Evolutionary conservation across 768 basidiomycete genomes (phyloP).

Genomic region (Boletus fagicola): DNA sequence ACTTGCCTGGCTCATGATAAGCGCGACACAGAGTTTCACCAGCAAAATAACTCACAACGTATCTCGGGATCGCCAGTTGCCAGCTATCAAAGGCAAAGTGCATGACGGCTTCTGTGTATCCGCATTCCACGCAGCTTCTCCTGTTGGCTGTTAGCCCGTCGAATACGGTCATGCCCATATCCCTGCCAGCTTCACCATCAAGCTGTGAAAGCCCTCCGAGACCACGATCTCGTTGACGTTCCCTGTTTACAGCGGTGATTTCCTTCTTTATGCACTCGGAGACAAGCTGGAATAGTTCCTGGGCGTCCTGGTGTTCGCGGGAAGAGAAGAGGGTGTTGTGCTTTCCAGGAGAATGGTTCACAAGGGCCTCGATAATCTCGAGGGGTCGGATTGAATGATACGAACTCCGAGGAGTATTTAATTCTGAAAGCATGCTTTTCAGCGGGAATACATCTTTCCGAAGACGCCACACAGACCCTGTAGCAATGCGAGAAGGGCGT

Average conservation of each 20-base stretch:
- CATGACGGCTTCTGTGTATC: slow-evolving; percentile 93
- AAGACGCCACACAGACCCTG: slow-evolving; percentile 45
- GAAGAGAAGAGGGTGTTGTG: slow-evolving; percentile 73
- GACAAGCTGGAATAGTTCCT: slow-evolving; percentile 94
- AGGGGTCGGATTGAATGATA: slow-evolving; percentile 68
- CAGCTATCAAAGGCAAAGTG: slow-evolving; percentile 86
- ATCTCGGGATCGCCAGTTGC: slow-evolving; percentile 71
- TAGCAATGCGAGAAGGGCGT: slow-evolving; percentile 71
- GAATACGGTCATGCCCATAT: slow-evolving; percentile 69
- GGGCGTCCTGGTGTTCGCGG: slow-evolving; percentile 96
- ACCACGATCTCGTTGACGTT: slow-evolving; percentile 69
- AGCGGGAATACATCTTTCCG: slow-evolving; percentile 1
- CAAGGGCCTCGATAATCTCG: slow-evolving; percentile 69
- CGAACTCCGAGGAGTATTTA: slow-evolving; percentile 60
- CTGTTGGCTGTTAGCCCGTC: slow-evolving; percentile 90
- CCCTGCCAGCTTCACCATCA: slow-evolving; percentile 25
- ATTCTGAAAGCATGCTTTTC: slow-evolving; percentile 39
- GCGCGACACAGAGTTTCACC: slow-evolving; percentile 1
- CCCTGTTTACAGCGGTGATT: slow-evolving; percentile 66
- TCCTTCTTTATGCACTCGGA: slow-evolving; percentile 90
- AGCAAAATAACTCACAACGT: slow-evolving; percentile 46
- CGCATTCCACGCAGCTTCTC: slow-evolving; percentile 83
- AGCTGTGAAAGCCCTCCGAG: slow-evolving; percentile 52
- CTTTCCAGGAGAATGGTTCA: slow-evolving; percentile 50
- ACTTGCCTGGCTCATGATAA: slow-evolving; percentile 42